A percentile compares a stretch with the other conserved stretches of the same genome.
Evolutionary conservation across 1,139 yeast genomes (phyloP).

Genomic region (Magnusiomyces paraingens): DNA sequence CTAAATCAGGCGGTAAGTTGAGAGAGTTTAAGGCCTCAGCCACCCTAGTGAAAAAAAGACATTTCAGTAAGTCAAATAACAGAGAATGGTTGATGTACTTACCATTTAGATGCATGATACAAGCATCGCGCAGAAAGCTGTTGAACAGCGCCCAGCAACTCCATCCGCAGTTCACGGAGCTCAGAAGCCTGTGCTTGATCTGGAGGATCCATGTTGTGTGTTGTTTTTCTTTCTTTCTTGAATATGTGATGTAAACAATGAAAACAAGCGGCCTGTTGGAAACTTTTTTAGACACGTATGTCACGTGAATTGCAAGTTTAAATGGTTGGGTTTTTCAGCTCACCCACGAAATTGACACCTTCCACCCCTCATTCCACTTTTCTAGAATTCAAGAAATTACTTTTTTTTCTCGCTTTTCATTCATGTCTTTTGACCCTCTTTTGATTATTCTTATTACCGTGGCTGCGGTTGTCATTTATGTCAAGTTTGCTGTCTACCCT

Average conservation of each 20-base stretch:
- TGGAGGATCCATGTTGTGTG: constrained; percentile 9
- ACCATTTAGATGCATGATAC: constrained; percentile 73
- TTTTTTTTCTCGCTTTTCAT: neutral
- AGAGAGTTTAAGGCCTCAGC: constrained; percentile 59
- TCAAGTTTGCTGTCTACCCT: constrained; percentile 30
- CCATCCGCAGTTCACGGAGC: constrained; percentile 27
- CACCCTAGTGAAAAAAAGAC: constrained; percentile 28
- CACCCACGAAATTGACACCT: neutral
- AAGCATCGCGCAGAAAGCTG: constrained; percentile 46
- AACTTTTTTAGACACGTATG: neutral
- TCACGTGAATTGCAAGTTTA: neutral
- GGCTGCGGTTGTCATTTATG: constrained; percentile 21
- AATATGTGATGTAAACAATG: too few species aligned
- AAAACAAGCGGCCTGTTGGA: neutral
- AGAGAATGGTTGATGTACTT: constrained; percentile 18
- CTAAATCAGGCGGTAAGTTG: constrained; percentile 4
- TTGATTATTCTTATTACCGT: neutral
- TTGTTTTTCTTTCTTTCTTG: too few species aligned
- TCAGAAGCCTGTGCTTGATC: constrained; percentile 4
- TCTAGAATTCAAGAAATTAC: neutral
- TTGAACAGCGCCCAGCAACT: constrained; percentile 37
- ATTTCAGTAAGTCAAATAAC: too few species aligned
- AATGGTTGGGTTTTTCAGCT: neutral
- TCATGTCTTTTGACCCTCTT: neutral
- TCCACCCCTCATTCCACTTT: neutral